phyloP scores from a whole-genome alignment of 805 yeast genomes.

The Sungouiella thailandica region DNA sequence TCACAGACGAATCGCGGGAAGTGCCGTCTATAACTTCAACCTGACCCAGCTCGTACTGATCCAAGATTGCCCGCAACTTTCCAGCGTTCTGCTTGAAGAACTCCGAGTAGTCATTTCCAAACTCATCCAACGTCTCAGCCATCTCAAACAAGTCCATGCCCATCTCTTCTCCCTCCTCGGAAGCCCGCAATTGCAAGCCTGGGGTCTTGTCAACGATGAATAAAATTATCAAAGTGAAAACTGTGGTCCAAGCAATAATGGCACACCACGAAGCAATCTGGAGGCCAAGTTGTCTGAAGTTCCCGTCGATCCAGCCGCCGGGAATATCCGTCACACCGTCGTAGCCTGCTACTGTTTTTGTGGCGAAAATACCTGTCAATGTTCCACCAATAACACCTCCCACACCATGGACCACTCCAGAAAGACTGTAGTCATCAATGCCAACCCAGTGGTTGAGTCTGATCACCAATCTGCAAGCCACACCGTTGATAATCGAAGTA shows the following conservation, averaged over 20 bases:
- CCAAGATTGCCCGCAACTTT: conserved; percentile 9
- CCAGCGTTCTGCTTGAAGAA: conserved; percentile 20
- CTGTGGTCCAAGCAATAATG: conserved; percentile 41
- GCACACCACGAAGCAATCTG: conserved; percentile 43
- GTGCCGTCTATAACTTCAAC: conserved; percentile 10
- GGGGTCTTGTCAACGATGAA: conserved; percentile 48
- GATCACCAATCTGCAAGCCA: conserved; percentile 31
- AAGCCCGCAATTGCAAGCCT: conserved; percentile 42
- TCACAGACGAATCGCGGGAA: conserved; percentile 6
- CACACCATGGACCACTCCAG: conserved; percentile 43
- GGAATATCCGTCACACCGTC: conserved; percentile 40
- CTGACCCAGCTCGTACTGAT: conserved; percentile 8
- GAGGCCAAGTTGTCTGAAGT: conserved; percentile 42
- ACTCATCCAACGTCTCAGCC: conserved; percentile 43
- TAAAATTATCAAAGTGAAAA: conserved; percentile 39
- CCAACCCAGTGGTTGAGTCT: conserved; percentile 36
- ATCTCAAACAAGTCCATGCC: conserved; percentile 49
- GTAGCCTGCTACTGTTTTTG: conserved; percentile 37
- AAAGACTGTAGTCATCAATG: conserved; percentile 42
- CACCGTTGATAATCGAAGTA: conserved; percentile 36
- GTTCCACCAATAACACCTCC: conserved; percentile 45
- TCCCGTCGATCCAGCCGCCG: conserved; percentile 45
- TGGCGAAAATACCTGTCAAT: conserved; percentile 42
- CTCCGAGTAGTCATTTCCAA: conserved; percentile 29
- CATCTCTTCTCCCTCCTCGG: conserved; percentile 43